phyloP scores from a whole-genome alignment of 495 filamentous ascomycete genomes.

The Delitschia confertaspora region DNA sequence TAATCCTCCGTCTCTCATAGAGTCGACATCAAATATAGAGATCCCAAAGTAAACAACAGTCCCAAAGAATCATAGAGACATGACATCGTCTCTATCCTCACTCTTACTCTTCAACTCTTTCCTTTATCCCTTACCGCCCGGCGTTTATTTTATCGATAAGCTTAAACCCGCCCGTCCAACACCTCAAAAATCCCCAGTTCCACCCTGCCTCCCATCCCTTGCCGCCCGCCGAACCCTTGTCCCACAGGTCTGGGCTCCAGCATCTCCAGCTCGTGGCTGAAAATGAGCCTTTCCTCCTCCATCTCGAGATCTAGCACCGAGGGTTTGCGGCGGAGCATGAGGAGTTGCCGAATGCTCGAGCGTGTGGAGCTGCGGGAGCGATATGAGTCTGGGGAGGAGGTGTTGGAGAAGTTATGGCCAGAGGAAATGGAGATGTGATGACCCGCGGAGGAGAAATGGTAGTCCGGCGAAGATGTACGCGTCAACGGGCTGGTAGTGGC shows the following conservation, averaged over 20 bases:
- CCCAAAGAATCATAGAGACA: no score
- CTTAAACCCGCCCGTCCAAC: conserved; percentile 26
- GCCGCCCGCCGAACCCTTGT: no score
- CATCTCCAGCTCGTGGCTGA: conserved; percentile 30
- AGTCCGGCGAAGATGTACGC: conserved; percentile 17
- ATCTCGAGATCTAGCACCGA: conserved; percentile 31
- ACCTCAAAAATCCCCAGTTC: conserved; percentile 34
- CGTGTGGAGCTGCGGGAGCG: conserved; percentile 16
- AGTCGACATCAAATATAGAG: no score
- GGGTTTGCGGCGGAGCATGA: conserved; percentile 29
- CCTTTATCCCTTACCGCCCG: no score
- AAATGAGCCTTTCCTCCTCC: conserved; percentile 31
- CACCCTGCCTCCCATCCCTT: conserved; percentile 26
- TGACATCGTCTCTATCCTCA: no score
- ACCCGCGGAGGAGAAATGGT: conserved; percentile 14
- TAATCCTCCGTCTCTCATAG: no score
- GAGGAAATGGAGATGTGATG: no score
- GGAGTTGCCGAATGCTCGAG: conserved; percentile 18
- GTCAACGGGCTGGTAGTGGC: conserved; percentile 24
- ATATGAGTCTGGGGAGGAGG: conserved; percentile 18
- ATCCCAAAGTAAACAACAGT: no score
- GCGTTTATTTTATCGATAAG: no score
- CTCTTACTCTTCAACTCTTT: no score
- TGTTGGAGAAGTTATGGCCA: no score
- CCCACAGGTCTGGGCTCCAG: conserved; percentile 32